These are phyloP conservation scores for Hyaloscypha finlandica DNA, from an alignment of 495 filamentous ascomycete genomes.

Conservation along the genomic window DNA sequence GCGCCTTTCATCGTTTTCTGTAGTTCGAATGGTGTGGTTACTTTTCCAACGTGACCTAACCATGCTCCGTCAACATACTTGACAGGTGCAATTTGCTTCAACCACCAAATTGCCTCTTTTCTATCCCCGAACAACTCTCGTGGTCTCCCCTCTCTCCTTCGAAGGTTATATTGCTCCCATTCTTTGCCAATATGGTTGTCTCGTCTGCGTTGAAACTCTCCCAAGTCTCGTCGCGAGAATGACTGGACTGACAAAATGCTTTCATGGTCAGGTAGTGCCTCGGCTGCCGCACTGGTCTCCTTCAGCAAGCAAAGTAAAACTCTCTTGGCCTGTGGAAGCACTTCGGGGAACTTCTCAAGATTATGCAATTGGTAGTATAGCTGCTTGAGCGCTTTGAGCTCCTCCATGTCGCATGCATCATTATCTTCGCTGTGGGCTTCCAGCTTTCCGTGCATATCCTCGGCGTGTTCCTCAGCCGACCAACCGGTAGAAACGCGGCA, in stretches of 20 bases:
- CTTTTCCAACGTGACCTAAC: slow-evolving; percentile 48
- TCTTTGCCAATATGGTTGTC: slow-evolving; percentile 32
- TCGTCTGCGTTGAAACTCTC: slow-evolving; percentile 33
- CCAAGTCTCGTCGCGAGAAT: slow-evolving; percentile 35
- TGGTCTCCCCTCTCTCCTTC: slow-evolving; percentile 33
- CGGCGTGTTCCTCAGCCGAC: background rate
- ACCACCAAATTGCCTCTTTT: slow-evolving; percentile 45
- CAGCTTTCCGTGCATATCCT: background rate
- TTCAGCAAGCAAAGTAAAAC: slow-evolving; percentile 37
- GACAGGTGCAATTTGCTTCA: slow-evolving; percentile 44
- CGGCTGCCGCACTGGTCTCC: slow-evolving; percentile 33
- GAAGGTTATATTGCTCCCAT: slow-evolving; percentile 40
- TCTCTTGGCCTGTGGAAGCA: slow-evolving; percentile 35
- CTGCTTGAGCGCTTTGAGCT: slow-evolving; percentile 21
- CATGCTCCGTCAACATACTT: slow-evolving; percentile 55
- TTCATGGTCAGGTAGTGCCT: background rate
- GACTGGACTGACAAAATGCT: slow-evolving; percentile 40
- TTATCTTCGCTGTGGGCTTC: slow-evolving; percentile 6
- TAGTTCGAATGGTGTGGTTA: slow-evolving; percentile 41
- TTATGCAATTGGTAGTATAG: slow-evolving; percentile 47
- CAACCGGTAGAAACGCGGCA: slow-evolving; percentile 4
- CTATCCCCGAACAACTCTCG: slow-evolving; percentile 40
- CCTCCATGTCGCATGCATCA: slow-evolving; percentile 14
- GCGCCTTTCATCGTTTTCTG: slow-evolving; percentile 41
- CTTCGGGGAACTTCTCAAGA: slow-evolving; percentile 40